Evolutionary conservation across 306 rosid species (phyloP).

Genomic region (Rubus parviflorus): DNA sequence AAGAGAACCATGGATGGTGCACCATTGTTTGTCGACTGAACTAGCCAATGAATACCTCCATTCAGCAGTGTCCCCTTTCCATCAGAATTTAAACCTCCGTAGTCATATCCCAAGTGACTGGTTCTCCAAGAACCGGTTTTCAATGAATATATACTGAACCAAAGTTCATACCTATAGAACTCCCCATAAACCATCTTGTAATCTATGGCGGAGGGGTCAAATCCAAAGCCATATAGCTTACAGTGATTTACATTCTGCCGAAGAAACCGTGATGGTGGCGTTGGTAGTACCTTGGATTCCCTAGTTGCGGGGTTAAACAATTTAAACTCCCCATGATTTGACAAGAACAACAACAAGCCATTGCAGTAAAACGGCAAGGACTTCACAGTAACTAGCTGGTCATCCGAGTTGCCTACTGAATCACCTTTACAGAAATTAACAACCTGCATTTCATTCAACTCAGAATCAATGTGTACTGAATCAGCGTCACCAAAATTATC

Average conservation of each 20-base stretch:
- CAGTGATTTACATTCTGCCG: not conserved
- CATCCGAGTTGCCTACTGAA: not conserved
- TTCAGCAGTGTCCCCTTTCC: not conserved
- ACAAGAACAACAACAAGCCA: not conserved
- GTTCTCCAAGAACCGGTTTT: not conserved
- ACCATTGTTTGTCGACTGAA: not conserved
- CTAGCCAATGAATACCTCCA: not conserved
- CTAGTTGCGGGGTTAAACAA: not conserved
- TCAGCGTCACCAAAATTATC: too few relatives aligned
- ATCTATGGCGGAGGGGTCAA: not conserved
- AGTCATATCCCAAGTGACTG: not conserved
- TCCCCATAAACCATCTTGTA: not conserved
- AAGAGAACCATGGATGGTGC: not conserved
- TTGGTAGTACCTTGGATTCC: not conserved
- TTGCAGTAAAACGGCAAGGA: not conserved
- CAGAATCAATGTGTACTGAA: too few relatives aligned
- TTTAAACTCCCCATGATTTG: not conserved
- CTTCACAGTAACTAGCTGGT: too few relatives aligned
- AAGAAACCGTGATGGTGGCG: not conserved
- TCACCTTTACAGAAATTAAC: too few relatives aligned
- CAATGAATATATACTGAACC: not conserved
- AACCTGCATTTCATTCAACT: too few relatives aligned
- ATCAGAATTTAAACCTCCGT: not conserved
- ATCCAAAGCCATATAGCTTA: not conserved
- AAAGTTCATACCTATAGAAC: not conserved